phyloP scores from a whole-genome alignment of 805 yeast species.

The Candida anglica region DNA sequence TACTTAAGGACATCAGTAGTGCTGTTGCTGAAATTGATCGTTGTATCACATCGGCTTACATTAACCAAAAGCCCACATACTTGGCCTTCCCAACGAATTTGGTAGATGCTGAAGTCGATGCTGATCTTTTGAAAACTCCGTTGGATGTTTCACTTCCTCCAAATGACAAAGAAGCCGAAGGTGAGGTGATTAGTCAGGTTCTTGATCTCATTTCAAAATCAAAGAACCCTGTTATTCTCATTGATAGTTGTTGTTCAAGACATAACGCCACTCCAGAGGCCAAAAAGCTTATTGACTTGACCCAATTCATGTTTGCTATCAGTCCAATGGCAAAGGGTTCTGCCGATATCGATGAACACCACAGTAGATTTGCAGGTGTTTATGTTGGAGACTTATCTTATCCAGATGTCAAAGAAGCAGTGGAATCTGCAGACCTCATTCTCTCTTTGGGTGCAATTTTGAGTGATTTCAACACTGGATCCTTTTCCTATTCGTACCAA shows the following conservation, averaged over 20 bases:
- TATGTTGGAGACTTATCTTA: constrained; percentile 21
- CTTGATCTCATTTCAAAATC: constrained; percentile 16
- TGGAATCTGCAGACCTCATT: constrained; percentile 18
- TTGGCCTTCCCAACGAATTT: constrained; percentile 32
- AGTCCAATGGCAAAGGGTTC: constrained; percentile 23
- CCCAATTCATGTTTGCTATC: constrained; percentile 15
- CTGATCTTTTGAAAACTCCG: constrained; percentile 22
- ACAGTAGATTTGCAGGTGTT: constrained; percentile 16
- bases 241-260: constrained; percentile 19
- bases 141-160: constrained; percentile 23
- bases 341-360: constrained; percentile 13
- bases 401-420: constrained; percentile 15
- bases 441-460: constrained; percentile 19
- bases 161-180: constrained; percentile 29
- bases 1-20: constrained; percentile 20
- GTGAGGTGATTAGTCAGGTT: constrained; percentile 24
- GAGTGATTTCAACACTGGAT: constrained; percentile 20
- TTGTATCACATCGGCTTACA: constrained; percentile 28
- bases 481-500: constrained; percentile 16
- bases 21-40: constrained; percentile 32
- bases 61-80: constrained; percentile 31
- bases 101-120: constrained; percentile 30
- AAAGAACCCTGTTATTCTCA: constrained; percentile 14
- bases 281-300: constrained; percentile 10
- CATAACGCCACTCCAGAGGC: constrained; percentile 16